Percentiles rank a stretch among this genome's conserved stretches.
phyloP scores from a whole-genome alignment of 2,329 filamentous ascomycete species.

The Apiospora aurea region DNA sequence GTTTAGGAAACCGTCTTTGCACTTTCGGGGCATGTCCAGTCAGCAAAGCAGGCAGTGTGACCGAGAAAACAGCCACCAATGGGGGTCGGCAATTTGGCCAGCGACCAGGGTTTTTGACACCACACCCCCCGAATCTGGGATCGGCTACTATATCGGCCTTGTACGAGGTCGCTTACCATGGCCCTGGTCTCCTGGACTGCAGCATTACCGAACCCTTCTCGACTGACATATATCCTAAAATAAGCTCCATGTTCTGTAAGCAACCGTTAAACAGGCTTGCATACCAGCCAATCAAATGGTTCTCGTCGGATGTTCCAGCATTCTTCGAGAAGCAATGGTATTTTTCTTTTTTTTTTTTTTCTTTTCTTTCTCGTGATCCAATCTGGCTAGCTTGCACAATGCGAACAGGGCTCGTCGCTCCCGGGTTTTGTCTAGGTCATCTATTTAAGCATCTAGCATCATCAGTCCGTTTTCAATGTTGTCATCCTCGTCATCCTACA shows the following conservation, averaged over 20 bases:
- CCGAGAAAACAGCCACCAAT: not conserved
- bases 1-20: not conserved
- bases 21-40: not conserved
- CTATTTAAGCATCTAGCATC: not conserved
- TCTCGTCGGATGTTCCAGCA: not conserved
- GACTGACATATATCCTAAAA: not conserved
- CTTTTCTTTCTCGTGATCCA: not conserved
- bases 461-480: not conserved
- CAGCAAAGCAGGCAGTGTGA: not conserved
- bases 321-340: not conserved
- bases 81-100: not conserved
- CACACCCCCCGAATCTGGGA: not conserved
- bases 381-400: not conserved
- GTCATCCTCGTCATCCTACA: slow-evolving; percentile 18
- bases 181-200: not conserved
- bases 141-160: not conserved
- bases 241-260: not conserved
- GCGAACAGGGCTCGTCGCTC: not conserved
- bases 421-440: not conserved
- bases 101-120: not conserved
- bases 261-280: not conserved
- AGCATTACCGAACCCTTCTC: not conserved
- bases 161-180: not conserved
- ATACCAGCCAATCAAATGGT: not conserved
- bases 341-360: not conserved